Base-by-base conservation (phyloP, 768 basidiomycete species). In the Russula sp. region DNA sequence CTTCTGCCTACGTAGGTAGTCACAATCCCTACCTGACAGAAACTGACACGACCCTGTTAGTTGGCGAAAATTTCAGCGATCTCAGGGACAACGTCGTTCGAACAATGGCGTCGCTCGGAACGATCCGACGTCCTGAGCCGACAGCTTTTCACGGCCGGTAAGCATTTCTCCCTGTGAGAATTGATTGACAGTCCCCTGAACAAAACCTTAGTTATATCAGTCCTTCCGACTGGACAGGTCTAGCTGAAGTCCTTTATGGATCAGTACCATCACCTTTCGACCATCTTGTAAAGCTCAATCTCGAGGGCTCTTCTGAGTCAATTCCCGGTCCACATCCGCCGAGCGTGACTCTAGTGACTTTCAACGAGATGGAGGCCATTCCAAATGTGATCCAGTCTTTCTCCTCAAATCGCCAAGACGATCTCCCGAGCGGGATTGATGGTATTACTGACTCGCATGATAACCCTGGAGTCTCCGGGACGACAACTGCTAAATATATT, bases 1-100 rank as follows among this genome's bases (percentile, higher is more conserved):
- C 45, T 48, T 64, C 3, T 64, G 54, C n/a, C 49, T 64, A 1
- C 42, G 63, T 64, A 42, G 3, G 63, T 55, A 44, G 10, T 51
- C n/a, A 4, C n/a, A 6, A 8, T 50, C 14, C 27, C 4, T 13
- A 22, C 51, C n/a, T 37, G 18, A 56, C 63, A 0, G 13, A 22
- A 20, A 32, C 48, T 55, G 58, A 55, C 22, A 1, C 8, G 8
- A 44, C n/a, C 9, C 0, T 31, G 8, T 0, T 32, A 64, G 63
- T 64, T 4, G 63, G 63, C 11, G 54, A 59, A 50, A 64, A 64
- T 10, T 37, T 64, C 22, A 4, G 37, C 40, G 3, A 14, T 44
- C 47, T 60, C 32, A 55, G 63, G 20, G 18, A 60, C 2, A 10
- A 27, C 6, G 54, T 39, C 40, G 22, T 59, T 51, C 56, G 32